A percentile compares a stretch with the other conserved stretches of the same genome.
phyloP scores from a whole-genome alignment of 169 alveolate genomes.

The Eimeria brunetti region DNA sequence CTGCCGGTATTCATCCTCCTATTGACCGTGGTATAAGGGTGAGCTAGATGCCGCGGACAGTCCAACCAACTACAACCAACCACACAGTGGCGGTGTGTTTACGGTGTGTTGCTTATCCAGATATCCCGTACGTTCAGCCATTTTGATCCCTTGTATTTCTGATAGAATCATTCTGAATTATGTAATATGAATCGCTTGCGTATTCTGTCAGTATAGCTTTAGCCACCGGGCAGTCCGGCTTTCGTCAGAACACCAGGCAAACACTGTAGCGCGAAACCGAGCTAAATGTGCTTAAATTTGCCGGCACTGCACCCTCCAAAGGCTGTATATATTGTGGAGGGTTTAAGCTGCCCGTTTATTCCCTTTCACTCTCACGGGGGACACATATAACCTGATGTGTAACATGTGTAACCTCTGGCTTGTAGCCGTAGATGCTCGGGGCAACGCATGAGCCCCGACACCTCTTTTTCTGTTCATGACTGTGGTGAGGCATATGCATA shows the following conservation, averaged over 20 bases:
- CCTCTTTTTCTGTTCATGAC: too few species aligned
- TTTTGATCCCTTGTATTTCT: not conserved
- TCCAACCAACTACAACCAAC: not conserved
- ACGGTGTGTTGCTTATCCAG: not conserved
- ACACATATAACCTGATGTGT: too few species aligned
- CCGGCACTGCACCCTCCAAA: not conserved
- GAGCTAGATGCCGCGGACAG: not conserved
- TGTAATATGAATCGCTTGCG: not conserved
- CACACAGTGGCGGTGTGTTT: not conserved
- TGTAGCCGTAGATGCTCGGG: not conserved
- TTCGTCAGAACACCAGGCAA: not conserved
- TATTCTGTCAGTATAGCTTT: too few species aligned
- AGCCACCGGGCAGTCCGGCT: too few species aligned
- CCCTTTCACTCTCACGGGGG: not conserved
- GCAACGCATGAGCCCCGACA: too few species aligned
- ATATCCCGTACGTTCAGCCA: not conserved
- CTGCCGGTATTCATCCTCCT: not conserved
- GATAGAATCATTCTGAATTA: not conserved
- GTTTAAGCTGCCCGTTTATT: not conserved
- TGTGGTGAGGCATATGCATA: too few species aligned
- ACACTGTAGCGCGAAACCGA: not conserved
- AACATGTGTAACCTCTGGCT: not conserved
- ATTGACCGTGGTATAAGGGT: not conserved
- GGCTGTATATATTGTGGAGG: not conserved
- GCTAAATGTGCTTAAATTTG: not conserved